A percentile compares a stretch with the other conserved stretches of the same genome.
Conservation (phyloP, 2,329 filamentous ascomycete genomes). For the Ustulina deusta region DNA sequence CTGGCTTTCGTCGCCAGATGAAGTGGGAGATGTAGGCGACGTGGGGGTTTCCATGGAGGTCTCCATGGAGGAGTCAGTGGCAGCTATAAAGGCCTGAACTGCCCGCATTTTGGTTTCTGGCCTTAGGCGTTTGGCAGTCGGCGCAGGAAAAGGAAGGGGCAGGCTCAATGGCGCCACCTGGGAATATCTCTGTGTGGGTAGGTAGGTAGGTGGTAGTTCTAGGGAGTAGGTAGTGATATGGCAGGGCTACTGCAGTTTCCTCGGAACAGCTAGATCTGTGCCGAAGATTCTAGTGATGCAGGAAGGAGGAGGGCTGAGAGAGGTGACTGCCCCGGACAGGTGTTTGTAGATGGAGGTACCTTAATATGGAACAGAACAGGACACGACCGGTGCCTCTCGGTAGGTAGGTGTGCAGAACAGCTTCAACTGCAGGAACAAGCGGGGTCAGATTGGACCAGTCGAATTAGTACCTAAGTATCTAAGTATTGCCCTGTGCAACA, state of each 20-base stretch:
- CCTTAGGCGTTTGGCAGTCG: neutral
- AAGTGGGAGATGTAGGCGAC: conserved; percentile 29
- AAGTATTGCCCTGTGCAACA: conserved; percentile 30
- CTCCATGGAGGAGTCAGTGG: conserved; percentile 18
- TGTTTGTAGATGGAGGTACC: conserved; percentile 27
- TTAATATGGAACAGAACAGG: conserved; percentile 6
- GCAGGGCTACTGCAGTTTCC: neutral
- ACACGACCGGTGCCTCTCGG: conserved; percentile 9
- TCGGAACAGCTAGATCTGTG: neutral
- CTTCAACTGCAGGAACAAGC: conserved; percentile 32
- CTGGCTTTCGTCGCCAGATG: conserved; percentile 46
- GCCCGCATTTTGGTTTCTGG: conserved; percentile 24
- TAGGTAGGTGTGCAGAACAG: conserved; percentile 12
- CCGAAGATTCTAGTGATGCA: neutral
- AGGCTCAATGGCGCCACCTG: conserved; percentile 1
- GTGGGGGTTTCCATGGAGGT: conserved; percentile 31
- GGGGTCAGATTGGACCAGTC: conserved; percentile 30
- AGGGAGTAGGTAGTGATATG: neutral
- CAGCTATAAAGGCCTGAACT: conserved; percentile 7
- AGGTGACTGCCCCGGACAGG: neutral
- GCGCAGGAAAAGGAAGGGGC: conserved; percentile 18
- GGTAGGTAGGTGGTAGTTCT: neutral
- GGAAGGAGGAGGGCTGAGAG: conserved; percentile 18
- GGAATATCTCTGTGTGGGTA: neutral
- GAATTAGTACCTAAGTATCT: neutral